phyloP scores from a whole-genome alignment of 2,329 filamentous ascomycete species.

The Ceratocystis harringtonii region DNA sequence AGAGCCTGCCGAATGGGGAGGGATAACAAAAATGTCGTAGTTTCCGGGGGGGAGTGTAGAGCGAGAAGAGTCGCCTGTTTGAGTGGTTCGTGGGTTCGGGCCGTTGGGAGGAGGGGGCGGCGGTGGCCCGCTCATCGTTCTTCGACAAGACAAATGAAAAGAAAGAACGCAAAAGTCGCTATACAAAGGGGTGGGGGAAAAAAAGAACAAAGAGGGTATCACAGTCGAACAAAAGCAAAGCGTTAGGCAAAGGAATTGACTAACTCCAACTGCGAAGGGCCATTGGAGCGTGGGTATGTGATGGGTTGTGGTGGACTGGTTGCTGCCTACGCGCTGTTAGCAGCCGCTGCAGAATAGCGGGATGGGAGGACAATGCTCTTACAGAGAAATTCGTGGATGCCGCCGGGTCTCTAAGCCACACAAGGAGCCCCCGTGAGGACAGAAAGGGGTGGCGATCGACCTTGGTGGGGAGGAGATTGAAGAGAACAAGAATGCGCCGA shows the following conservation, averaged over 20 bases:
- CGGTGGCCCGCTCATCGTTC: constrained; percentile 40
- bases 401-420: not conserved
- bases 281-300: not conserved
- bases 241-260: not conserved
- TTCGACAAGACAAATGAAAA: constrained; percentile 4
- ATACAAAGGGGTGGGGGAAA: not conserved
- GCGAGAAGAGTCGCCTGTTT: constrained; percentile 33
- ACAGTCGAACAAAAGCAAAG: not conserved
- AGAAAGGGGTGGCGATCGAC: not conserved
- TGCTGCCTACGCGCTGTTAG: constrained; percentile 3
- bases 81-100: constrained; percentile 51
- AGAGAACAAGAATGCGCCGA: not conserved
- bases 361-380: not conserved
- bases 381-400: not conserved
- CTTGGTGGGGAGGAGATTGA: not conserved
- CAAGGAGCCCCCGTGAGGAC: not conserved
- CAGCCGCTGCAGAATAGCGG: not conserved
- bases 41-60: constrained; percentile 68
- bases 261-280: constrained; percentile 1
- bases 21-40: constrained; percentile 96
- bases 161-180: constrained; percentile 3
- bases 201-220: constrained; percentile 8
- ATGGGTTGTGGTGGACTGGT: not conserved
- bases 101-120: constrained; percentile 66
- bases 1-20: constrained; percentile 72